Evolutionary conservation across 495 filamentous ascomycete genomes (phyloP).

Genomic region (Penicillium parvum): DNA sequence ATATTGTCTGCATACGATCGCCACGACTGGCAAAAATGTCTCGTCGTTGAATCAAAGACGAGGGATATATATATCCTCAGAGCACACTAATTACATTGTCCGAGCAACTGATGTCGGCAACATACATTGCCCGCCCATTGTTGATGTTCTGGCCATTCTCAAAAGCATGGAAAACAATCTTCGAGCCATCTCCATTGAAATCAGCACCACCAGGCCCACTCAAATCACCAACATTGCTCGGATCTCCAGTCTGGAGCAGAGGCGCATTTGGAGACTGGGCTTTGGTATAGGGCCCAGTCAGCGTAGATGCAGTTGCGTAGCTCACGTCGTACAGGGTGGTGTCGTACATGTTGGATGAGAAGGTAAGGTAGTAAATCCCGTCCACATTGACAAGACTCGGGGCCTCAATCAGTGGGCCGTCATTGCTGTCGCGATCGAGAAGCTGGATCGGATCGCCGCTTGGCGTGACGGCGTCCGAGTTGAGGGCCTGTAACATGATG

Average conservation of each 20-base stretch:
- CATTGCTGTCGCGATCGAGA: conserved; percentile 43
- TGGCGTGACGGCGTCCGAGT: conserved; percentile 44
- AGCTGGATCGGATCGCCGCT: conserved; percentile 41
- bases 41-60: too few species aligned
- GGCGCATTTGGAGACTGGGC: conserved; percentile 20
- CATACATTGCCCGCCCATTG: conserved; percentile 18
- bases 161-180: conserved; percentile 45
- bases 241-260: conserved; percentile 40
- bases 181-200: conserved; percentile 30
- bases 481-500: conserved; percentile 51
- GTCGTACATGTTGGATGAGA: conserved; percentile 50
- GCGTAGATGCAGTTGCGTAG: conserved; percentile 43
- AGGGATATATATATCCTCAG: conserved; percentile 4
- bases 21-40: too few species aligned
- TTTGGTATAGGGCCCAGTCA: conserved; percentile 45
- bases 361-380: conserved; percentile 54
- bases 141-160: conserved; percentile 16
- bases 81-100: conserved; percentile 12
- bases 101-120: conserved; percentile 8
- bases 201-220: conserved; percentile 49
- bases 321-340: conserved; percentile 47
- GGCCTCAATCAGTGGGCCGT: conserved; percentile 55
- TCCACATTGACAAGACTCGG: conserved; percentile 44
- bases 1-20: neutral
- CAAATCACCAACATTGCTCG: conserved; percentile 25